Conservation (phyloP, 2,329 filamentous ascomycete species). For the Massarina eburnea region DNA sequence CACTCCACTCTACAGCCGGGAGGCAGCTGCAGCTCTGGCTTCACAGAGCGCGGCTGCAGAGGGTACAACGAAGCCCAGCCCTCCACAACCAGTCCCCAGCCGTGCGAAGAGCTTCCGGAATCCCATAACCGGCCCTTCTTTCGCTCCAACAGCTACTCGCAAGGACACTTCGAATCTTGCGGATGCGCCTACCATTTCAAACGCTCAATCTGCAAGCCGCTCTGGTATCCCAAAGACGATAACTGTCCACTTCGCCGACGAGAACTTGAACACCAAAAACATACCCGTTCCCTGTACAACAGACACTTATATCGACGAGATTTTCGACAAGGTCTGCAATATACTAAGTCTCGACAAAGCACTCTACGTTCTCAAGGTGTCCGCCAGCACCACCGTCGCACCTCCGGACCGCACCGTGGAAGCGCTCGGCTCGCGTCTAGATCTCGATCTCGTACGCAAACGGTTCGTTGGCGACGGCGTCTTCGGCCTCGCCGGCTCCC, state of each 20-base stretch:
- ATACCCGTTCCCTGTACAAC: constrained; percentile 75
- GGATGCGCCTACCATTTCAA: constrained; percentile 46
- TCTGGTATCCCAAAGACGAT: constrained; percentile 71
- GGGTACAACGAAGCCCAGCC: constrained; percentile 16
- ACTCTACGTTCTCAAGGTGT: constrained; percentile 76
- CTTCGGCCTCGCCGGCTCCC: constrained; percentile 68
- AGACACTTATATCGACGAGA: constrained; percentile 80
- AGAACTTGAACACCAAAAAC: constrained; percentile 68
- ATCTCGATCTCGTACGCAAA: constrained; percentile 74
- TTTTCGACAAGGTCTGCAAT: constrained; percentile 75
- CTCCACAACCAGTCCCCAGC: constrained; percentile 35
- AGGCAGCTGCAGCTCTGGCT: constrained; percentile 42
- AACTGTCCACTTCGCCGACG: constrained; percentile 71
- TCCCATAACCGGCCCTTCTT: constrained; percentile 54
- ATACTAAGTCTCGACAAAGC: constrained; percentile 78
- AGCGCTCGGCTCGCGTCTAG: constrained; percentile 72
- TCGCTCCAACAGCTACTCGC: constrained; percentile 48
- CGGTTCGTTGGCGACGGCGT: constrained; percentile 76
- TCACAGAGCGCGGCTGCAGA: constrained; percentile 32
- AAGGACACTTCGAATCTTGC: constrained; percentile 49
- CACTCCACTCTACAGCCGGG: constrained; percentile 67
- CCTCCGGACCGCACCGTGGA: constrained; percentile 77
- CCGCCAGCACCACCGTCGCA: constrained; percentile 72
- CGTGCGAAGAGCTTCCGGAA: constrained; percentile 51
- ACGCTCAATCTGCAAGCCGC: constrained; percentile 53